These are phyloP conservation scores for Ganoderma lingzhi DNA, from an alignment of 1,284 basidiomycete species.

Conservation along the genomic window DNA sequence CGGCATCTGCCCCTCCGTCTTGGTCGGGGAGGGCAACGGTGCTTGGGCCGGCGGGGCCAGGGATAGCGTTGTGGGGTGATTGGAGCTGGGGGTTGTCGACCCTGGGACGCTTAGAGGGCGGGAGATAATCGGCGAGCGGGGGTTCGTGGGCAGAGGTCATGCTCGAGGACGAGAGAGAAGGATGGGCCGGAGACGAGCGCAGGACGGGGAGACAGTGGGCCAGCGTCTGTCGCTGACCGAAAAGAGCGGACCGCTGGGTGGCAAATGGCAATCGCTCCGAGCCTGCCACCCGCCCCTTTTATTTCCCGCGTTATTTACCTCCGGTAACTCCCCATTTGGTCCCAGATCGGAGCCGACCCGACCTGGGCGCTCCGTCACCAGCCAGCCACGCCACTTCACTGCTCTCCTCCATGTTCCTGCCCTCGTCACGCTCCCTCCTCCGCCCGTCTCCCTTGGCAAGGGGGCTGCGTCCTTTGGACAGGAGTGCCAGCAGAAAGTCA, in stretches of 20 bases:
- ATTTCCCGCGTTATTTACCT: slow-evolving; percentile 23
- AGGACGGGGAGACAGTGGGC: slow-evolving; percentile 26
- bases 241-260: slow-evolving; percentile 36
- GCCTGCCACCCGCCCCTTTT: slow-evolving; percentile 13
- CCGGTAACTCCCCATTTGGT: slow-evolving; percentile 21
- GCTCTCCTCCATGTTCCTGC: slow-evolving; percentile 23
- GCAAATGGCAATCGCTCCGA: slow-evolving; percentile 12
- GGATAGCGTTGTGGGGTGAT: slow-evolving; percentile 19
- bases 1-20: slow-evolving; percentile 36
- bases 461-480: slow-evolving; percentile 1
- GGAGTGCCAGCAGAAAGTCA: slow-evolving; percentile 28
- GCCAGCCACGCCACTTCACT: background rate
- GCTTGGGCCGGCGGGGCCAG: slow-evolving; percentile 28
- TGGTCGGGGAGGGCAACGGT: slow-evolving; percentile 35
- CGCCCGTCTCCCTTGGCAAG: background rate
- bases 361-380: slow-evolving; percentile 15
- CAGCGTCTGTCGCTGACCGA: slow-evolving; percentile 32
- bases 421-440: slow-evolving; percentile 8
- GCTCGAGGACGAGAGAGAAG: slow-evolving; percentile 27
- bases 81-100: slow-evolving; percentile 23
- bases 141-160: slow-evolving; percentile 31
- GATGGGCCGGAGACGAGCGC: slow-evolving; percentile 22
- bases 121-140: slow-evolving; percentile 36
- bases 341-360: slow-evolving; percentile 31
- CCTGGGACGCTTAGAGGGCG: slow-evolving; percentile 37